phyloP scores from a whole-genome alignment of 768 basidiomycete genomes.

The Pleurotus citrinopileatus region DNA sequence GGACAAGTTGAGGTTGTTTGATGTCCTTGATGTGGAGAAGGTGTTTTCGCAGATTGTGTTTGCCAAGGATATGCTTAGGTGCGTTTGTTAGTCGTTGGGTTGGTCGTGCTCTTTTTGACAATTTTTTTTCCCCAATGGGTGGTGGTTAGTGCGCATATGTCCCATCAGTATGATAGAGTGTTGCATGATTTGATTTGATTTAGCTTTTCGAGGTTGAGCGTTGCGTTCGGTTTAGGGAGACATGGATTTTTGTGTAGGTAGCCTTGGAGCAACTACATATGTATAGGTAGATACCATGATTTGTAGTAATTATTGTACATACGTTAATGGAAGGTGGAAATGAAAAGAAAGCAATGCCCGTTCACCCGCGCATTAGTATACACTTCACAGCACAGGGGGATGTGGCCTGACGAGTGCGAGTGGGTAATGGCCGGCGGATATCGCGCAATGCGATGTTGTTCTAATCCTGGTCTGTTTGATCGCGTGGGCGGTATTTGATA shows the following conservation, averaged over 20 bases:
- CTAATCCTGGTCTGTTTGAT: slow-evolving; percentile 75
- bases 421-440: too few relatives aligned
- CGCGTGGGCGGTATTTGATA: slow-evolving; percentile 83
- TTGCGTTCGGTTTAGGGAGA: background rate
- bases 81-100: slow-evolving; percentile 24
- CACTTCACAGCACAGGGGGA: too few relatives aligned
- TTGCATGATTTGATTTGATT: slow-evolving; percentile 63
- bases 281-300: too few relatives aligned
- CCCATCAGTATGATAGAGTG: slow-evolving; percentile 77
- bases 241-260: too few relatives aligned
- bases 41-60: slow-evolving; percentile 83
- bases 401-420: too few relatives aligned
- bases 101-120: slow-evolving; percentile 9
- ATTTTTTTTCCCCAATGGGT: slow-evolving; percentile 22
- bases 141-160: slow-evolving; percentile 77
- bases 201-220: background rate
- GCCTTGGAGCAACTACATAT: too few relatives aligned
- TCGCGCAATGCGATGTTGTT: too few relatives aligned
- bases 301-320: too few relatives aligned
- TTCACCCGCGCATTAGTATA: too few relatives aligned
- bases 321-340: too few relatives aligned
- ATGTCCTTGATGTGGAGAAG: slow-evolving; percentile 72
- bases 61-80: slow-evolving; percentile 81
- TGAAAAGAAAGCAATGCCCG: too few relatives aligned
- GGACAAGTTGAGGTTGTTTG: slow-evolving; percentile 64